phyloP scores from a whole-genome alignment of 75 land plant genomes.

The Picea glauca region DNA sequence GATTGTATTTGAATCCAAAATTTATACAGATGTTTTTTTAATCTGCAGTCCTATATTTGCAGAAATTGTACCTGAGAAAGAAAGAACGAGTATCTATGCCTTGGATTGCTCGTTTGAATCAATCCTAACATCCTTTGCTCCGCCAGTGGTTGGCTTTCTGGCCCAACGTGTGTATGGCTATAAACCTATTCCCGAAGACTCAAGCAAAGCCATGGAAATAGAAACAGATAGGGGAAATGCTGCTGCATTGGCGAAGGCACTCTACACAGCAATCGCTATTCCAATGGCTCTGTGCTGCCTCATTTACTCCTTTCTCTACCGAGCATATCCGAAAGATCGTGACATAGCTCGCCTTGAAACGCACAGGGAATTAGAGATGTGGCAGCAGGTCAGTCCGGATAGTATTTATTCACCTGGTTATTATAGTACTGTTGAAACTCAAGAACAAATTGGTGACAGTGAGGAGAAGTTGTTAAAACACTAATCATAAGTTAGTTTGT shows the following conservation, averaged over 20 bases:
- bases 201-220: conserved; percentile 14
- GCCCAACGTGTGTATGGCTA: conserved; percentile 67
- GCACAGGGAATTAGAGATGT: conserved; percentile 42
- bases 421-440: conserved; percentile 11
- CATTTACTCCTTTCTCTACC: conserved; percentile 65
- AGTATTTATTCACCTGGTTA: conserved; percentile 20
- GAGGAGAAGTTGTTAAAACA: conserved; percentile 12
- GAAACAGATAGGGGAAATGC: conserved; percentile 65
- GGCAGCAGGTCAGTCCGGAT: no score
- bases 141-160: conserved; percentile 65
- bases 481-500: neutral
- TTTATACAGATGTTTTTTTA: conserved; percentile 1
- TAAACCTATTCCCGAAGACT: conserved; percentile 28
- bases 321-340: conserved; percentile 72
- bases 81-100: conserved; percentile 65
- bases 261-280: conserved; percentile 60
- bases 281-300: conserved; percentile 68
- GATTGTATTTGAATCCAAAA: neutral
- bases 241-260: conserved; percentile 65
- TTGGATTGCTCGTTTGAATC: conserved; percentile 70
- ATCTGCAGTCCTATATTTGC: conserved; percentile 85
- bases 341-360: conserved; percentile 50
- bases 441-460: conserved; percentile 26
- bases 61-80: conserved; percentile 68
- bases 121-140: conserved; percentile 67